These are phyloP conservation scores for Aristolochia contorta DNA, from an alignment of 164 flowering plant species.

Conservation along the genomic window DNA sequence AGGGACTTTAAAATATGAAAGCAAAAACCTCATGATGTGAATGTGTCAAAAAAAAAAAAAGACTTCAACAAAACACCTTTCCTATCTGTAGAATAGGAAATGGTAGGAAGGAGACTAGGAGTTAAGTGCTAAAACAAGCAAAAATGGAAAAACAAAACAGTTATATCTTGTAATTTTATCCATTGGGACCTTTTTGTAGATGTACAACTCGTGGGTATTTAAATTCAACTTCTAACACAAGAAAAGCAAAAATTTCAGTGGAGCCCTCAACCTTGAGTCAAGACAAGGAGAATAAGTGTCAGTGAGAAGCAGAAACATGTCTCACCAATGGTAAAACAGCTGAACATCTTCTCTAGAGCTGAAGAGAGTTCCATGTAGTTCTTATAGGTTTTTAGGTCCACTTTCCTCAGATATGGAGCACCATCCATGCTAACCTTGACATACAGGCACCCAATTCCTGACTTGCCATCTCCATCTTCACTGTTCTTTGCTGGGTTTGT, in stretches of 20 bases:
- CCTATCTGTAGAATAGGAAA: too few species aligned
- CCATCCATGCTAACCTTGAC: slow-evolving; percentile 95
- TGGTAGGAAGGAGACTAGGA: too few species aligned
- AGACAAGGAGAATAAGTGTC: background rate
- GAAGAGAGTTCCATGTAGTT: slow-evolving; percentile 62
- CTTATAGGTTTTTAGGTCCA: slow-evolving; percentile 52
- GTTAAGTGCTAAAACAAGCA: too few species aligned
- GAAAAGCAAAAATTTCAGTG: background rate
- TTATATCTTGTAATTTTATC: too few species aligned
- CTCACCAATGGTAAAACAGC: slow-evolving; percentile 76
- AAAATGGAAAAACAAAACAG: too few species aligned
- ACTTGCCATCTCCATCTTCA: slow-evolving; percentile 35
- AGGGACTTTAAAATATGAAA: too few species aligned
- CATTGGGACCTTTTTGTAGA: too few species aligned
- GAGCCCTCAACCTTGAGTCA: background rate
- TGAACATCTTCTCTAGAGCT: slow-evolving; percentile 83
- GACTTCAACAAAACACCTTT: too few species aligned
- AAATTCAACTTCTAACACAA: background rate
- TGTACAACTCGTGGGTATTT: too few species aligned
- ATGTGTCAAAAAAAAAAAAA: too few species aligned
- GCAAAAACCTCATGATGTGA: too few species aligned
- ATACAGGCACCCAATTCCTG: slow-evolving; percentile 46
- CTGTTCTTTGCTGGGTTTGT: slow-evolving; percentile 31
- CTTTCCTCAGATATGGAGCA: slow-evolving; percentile 84
- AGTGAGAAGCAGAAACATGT: background rate